phyloP scores from a whole-genome alignment of 2,329 filamentous ascomycete genomes.

The Stagonosporopsis vannaccii region DNA sequence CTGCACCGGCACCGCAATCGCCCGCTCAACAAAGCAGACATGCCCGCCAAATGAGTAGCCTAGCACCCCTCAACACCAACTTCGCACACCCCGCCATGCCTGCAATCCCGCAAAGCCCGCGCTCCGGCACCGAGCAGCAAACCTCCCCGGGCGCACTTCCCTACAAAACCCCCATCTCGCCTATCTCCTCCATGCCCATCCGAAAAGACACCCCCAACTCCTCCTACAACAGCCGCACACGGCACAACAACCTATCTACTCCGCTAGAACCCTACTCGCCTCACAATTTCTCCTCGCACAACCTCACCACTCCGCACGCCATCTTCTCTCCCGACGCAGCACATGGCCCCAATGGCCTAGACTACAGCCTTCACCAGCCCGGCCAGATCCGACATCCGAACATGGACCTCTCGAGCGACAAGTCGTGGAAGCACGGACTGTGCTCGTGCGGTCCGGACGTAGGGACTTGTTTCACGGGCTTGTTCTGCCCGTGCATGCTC shows the following conservation, averaged over 20 bases:
- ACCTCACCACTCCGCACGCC: conserved; percentile 33
- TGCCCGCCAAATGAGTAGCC: conserved; percentile 42
- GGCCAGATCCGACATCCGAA: conserved; percentile 53
- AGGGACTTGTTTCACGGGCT: conserved; percentile 48
- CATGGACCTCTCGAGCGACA: conserved; percentile 41
- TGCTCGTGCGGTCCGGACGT: conserved; percentile 47
- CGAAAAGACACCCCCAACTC: conserved; percentile 28
- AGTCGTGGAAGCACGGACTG: conserved; percentile 44
- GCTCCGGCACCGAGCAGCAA: conserved; percentile 26
- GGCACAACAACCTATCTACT: conserved; percentile 23
- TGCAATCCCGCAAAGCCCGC: conserved; percentile 37
- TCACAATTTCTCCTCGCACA: conserved; percentile 37
- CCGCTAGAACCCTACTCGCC: conserved; percentile 44
- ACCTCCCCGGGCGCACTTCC: conserved; percentile 32
- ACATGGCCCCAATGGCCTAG: conserved; percentile 49
- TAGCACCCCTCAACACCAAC: conserved; percentile 44
- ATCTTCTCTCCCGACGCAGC: conserved; percentile 48
- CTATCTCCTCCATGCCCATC: conserved; percentile 35
- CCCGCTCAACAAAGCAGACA: conserved; percentile 32
- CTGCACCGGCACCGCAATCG: conserved; percentile 20
- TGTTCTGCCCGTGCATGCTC: conserved; percentile 54
- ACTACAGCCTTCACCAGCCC: conserved; percentile 46
- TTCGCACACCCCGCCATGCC: conserved; percentile 30
- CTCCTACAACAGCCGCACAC: conserved; percentile 10
- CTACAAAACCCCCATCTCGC: conserved; percentile 39